Conservation (phyloP, 1,284 basidiomycete genomes). For the Ustilago tritici region DNA sequence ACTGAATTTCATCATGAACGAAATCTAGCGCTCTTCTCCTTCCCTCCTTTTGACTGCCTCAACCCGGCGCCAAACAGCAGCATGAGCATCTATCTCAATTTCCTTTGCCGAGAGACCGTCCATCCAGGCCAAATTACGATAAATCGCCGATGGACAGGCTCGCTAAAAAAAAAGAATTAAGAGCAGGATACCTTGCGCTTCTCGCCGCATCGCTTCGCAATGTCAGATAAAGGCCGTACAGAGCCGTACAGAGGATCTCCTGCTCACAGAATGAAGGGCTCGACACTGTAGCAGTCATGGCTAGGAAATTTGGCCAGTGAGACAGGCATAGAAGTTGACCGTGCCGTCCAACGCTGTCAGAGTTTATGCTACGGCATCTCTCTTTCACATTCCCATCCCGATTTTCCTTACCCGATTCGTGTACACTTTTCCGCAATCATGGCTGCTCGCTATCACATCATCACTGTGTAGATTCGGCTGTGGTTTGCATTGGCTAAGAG, state of each 20-base stretch:
- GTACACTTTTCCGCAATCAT: too few species aligned
- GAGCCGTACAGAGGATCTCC: too few species aligned
- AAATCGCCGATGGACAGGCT: conserved; percentile 31
- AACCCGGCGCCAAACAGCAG: not conserved
- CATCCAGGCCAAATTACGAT: conserved; percentile 9
- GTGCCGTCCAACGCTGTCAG: conserved; percentile 9
- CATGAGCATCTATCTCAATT: not conserved
- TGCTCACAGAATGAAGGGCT: not conserved
- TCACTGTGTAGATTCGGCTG: not conserved
- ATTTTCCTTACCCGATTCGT: not conserved
- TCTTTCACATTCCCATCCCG: conserved; percentile 1
- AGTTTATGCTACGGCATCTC: not conserved
- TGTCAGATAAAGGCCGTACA: too few species aligned
- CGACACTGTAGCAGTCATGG: not conserved
- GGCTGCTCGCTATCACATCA: not conserved
- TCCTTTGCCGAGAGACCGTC: not conserved
- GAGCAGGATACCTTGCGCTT: too few species aligned
- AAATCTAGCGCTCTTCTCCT: conserved; percentile 3
- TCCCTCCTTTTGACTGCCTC: not conserved
- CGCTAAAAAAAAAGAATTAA: not conserved
- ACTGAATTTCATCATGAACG: conserved; percentile 2
- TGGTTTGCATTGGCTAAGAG: not conserved
- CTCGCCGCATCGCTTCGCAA: too few species aligned
- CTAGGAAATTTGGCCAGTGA: not conserved
- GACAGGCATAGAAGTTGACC: conserved; percentile 30